Evolutionary conservation across 768 basidiomycete genomes (phyloP).

Genomic region (Leccinellum albellum): DNA sequence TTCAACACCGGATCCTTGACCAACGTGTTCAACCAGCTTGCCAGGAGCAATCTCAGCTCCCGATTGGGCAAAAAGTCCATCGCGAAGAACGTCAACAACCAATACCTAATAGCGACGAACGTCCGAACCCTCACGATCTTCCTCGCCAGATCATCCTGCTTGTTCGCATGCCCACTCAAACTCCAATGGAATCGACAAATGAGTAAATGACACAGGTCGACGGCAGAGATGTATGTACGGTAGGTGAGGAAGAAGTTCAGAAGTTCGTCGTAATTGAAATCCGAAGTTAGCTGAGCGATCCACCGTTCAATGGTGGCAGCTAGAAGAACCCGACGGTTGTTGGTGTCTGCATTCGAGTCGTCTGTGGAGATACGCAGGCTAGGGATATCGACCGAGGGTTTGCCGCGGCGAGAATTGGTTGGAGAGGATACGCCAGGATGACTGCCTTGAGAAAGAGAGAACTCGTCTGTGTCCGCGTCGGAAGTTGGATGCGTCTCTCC

Average conservation of each 20-base stretch:
- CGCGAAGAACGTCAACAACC: conserved; percentile 86
- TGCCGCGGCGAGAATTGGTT: conserved; percentile 35
- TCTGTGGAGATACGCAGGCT: conserved; percentile 22
- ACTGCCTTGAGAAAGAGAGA: conserved; percentile 39
- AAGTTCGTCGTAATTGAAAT: conserved; percentile 82
- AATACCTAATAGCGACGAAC: conserved; percentile 86
- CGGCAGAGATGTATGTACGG: conserved; percentile 74
- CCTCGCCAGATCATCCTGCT: conserved; percentile 64
- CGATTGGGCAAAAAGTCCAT: conserved; percentile 84
- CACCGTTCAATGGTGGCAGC: conserved; percentile 92
- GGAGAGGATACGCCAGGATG: conserved; percentile 39
- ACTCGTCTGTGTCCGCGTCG: conserved; percentile 34
- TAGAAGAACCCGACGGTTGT: conserved; percentile 50
- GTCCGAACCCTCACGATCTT: conserved; percentile 84
- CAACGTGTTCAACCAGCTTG: conserved; percentile 80
- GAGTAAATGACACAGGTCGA: conserved; percentile 78
- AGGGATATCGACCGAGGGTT: conserved; percentile 26
- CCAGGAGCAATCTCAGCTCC: conserved; percentile 67
- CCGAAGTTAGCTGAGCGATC: conserved; percentile 87
- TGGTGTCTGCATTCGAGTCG: conserved; percentile 28
- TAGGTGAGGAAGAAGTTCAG: conserved; percentile 92
- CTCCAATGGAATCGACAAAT: conserved; percentile 92
- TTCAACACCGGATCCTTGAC: conserved; percentile 66
- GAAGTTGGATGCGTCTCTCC: conserved; percentile 47
- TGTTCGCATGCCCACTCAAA: conserved; percentile 34